Conservation (phyloP, 352 stramenopile genomes). For the Phytophthora hibernalis region DNA sequence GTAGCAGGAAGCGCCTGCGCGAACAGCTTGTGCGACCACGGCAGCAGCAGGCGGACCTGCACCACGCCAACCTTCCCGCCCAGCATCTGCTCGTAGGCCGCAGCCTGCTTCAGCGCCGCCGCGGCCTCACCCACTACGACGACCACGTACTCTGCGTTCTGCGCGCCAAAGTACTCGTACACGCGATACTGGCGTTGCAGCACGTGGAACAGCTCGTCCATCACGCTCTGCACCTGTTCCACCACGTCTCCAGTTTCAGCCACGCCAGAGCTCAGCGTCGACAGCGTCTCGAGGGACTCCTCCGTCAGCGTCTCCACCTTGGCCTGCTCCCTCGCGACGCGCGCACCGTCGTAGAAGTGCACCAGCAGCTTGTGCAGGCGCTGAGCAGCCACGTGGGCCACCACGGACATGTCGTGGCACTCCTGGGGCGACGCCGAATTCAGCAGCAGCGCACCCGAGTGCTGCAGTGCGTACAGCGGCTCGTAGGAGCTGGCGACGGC, state of each 20-base stretch:
- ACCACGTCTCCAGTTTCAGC: slow-evolving; percentile 37
- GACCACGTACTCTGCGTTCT: slow-evolving; percentile 74
- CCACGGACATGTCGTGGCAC: slow-evolving; percentile 80
- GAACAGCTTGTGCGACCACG: slow-evolving; percentile 83
- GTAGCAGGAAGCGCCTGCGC: slow-evolving; percentile 60
- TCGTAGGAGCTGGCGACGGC: slow-evolving; percentile 70
- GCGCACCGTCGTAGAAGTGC: slow-evolving; percentile 84
- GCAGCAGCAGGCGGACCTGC: slow-evolving; percentile 74
- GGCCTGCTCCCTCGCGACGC: slow-evolving; percentile 64
- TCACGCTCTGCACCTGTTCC: slow-evolving; percentile 76
- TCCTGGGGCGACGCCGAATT: slow-evolving; percentile 77
- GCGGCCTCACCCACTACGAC: slow-evolving; percentile 76
- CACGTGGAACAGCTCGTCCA: slow-evolving; percentile 79
- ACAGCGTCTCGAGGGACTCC: slow-evolving; percentile 57
- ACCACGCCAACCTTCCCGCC: slow-evolving; percentile 80
- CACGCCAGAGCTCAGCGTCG: slow-evolving; percentile 27
- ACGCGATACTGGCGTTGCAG: slow-evolving; percentile 82
- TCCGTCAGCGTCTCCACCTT: slow-evolving; percentile 68
- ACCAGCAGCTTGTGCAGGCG: slow-evolving; percentile 71
- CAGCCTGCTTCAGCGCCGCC: slow-evolving; percentile 59
- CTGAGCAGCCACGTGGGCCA: slow-evolving; percentile 73
- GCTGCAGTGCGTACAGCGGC: slow-evolving; percentile 68
- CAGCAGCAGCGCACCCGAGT: slow-evolving; percentile 75
- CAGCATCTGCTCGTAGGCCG: slow-evolving; percentile 80
- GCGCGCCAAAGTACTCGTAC: slow-evolving; percentile 79